Base-by-base conservation (phyloP, 2,329 filamentous ascomycete genomes). In the Talaromyces sp. region DNA sequence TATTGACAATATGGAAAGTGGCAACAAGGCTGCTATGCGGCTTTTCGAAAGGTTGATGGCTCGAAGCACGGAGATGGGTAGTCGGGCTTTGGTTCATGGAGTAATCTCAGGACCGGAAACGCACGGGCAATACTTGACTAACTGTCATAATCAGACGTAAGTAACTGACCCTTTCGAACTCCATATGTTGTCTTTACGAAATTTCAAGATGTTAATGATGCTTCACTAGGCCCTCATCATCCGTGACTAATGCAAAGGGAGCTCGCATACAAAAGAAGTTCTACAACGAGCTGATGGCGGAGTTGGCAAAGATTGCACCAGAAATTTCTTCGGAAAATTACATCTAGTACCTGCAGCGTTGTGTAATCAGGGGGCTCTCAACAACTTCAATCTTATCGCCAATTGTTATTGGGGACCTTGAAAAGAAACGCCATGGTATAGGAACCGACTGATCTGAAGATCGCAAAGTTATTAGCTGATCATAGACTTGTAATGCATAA, bases 61-160 rank as follows among this genome's bases (percentile, higher is more conserved):
- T 14, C 62, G 66, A 10, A 64, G 47, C n/a, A 66, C 66, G 1
- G 66, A 68, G 47, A 60, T 63, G 51, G 66, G 66, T 0, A 66
- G 63, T 57, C 62, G 66, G 9, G 61, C 66, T 33, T 57, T 67
- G 47, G 65, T 68, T 8, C 65, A 67, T 62, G 65, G 57, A n/a
- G 57, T 67, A 30, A 53, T 57, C n/a, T 63, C 63, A 7, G 63
- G 65, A 4, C 54, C 61, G 6, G 62, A 67, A 23, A 64, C 58
- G 8, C 61, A 63, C 44, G 66, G 66, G 5, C 62, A 67, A 18
- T 68, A 67, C 57, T 54, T 68, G 54, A 65, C 60, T 27, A 65
- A 68, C 53, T 68, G 66, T 58, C 63, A 57, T n/a, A 47, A 65
- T 36, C 61, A 66, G 36, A 52, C 28, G 66, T 68, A 52, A 59